Conservation (phyloP, 1,284 basidiomycete genomes). For the Microbotryomycetes sp. region DNA sequence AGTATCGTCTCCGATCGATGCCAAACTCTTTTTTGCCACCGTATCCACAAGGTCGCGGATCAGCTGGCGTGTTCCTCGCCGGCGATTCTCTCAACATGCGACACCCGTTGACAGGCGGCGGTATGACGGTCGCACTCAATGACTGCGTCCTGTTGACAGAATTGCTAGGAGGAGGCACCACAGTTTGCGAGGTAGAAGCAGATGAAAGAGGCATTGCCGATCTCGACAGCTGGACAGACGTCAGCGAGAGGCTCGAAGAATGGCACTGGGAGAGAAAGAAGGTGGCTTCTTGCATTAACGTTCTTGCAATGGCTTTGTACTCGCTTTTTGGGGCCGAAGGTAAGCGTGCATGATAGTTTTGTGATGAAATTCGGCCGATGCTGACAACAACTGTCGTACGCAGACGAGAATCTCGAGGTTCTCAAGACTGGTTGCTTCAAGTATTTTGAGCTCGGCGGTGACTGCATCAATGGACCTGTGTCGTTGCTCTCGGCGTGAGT, state of each 20-base stretch:
- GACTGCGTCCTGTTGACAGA: constrained; percentile 70
- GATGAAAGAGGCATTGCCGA: constrained; percentile 37
- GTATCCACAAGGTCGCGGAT: constrained; percentile 60
- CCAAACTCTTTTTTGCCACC: constrained; percentile 92
- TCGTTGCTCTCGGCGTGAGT: constrained; percentile 72
- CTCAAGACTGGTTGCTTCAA: constrained; percentile 92
- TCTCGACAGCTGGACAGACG: constrained; percentile 56
- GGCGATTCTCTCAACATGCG: constrained; percentile 99
- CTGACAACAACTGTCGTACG: neutral
- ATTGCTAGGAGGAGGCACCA: constrained; percentile 48
- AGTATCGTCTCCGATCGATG: constrained; percentile 70
- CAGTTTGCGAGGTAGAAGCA: constrained; percentile 10
- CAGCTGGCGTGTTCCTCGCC: constrained; percentile 73
- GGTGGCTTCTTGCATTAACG: constrained; percentile 76
- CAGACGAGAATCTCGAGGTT: constrained; percentile 70
- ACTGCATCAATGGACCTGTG: constrained; percentile 82
- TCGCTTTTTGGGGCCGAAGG: constrained; percentile 82
- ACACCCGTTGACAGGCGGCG: constrained; percentile 93
- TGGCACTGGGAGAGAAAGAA: constrained; percentile 85
- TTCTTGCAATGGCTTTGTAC: constrained; percentile 82
- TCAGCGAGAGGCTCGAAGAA: constrained; percentile 54
- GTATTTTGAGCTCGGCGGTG: constrained; percentile 91
- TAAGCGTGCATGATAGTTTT: constrained; percentile 44
- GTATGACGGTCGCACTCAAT: constrained; percentile 87
- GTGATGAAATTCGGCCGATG: neutral